Evolutionary conservation across 805 yeast genomes (phyloP).

Genomic region (Millerago galiae): DNA sequence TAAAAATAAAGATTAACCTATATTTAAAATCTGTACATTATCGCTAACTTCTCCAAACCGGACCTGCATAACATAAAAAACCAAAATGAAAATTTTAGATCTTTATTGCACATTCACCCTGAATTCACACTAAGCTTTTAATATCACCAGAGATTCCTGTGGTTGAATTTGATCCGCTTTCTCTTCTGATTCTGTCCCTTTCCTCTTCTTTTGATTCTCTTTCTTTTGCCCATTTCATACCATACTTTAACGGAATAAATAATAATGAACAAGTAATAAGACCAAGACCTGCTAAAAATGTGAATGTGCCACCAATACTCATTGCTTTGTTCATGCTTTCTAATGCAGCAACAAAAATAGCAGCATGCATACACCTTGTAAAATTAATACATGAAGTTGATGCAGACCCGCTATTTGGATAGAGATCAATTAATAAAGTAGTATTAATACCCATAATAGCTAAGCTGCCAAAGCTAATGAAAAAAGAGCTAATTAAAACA

Average conservation of each 20-base stretch:
- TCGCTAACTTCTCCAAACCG: too few species aligned
- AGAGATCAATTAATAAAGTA: conserved; percentile 70
- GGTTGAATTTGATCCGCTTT: too few species aligned
- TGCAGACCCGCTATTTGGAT: conserved; percentile 64
- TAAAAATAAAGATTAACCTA: too few species aligned
- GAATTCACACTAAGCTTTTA: too few species aligned
- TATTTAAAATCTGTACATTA: too few species aligned
- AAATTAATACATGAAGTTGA: conserved; percentile 70
- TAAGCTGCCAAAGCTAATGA: conserved; percentile 51
- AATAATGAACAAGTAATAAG: conserved; percentile 20
- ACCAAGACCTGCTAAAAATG: conserved; percentile 56
- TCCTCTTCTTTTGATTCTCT: conserved; percentile 13
- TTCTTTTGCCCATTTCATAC: conserved; percentile 24
- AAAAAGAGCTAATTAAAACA: conserved; percentile 50
- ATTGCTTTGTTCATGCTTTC: conserved; percentile 50
- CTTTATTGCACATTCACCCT: too few species aligned
- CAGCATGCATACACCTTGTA: conserved; percentile 63
- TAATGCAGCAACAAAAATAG: conserved; percentile 62
- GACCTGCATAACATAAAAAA: too few species aligned
- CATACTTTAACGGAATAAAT: conserved; percentile 26
- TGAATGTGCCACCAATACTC: conserved; percentile 71
- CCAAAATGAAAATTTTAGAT: too few species aligned
- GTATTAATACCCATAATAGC: conserved; percentile 51
- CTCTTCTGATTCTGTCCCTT: too few species aligned
- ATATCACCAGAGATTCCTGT: too few species aligned